Percentiles rank a stretch among this genome's conserved stretches.
Conservation (phyloP, 805 yeast genomes). For the Myxozyma lipomycoides region DNA sequence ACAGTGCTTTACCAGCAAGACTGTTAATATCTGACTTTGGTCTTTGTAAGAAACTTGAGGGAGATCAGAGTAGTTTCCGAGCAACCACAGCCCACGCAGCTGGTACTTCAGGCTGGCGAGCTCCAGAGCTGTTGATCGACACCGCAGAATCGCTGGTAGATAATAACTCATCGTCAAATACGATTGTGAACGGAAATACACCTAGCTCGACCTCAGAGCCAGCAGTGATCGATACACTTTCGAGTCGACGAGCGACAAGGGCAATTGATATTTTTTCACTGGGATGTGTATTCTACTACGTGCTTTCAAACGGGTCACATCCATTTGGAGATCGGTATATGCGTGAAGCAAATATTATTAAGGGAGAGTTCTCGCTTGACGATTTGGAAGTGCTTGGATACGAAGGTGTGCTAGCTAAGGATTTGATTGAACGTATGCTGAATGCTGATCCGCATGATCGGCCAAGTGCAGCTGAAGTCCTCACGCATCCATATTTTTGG, state of each 20-base stretch:
- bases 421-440: constrained; percentile 72
- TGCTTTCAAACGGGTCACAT: constrained; percentile 76
- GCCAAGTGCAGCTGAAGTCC: constrained; percentile 63
- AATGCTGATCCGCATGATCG: constrained; percentile 59
- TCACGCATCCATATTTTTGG: constrained; percentile 93
- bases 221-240: constrained; percentile 40
- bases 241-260: constrained; percentile 64
- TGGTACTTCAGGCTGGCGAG: constrained; percentile 98
- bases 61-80: constrained; percentile 87
- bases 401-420: constrained; percentile 60
- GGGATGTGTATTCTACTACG: constrained; percentile 91
- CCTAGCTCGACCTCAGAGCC: constrained; percentile 35
- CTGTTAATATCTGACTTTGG: constrained; percentile 94
- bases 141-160: constrained; percentile 8
- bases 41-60: constrained; percentile 83
- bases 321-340: constrained; percentile 92
- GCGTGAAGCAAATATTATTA: constrained; percentile 84
- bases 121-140: constrained; percentile 74
- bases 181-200: constrained; percentile 1
- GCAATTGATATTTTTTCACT: constrained; percentile 91
- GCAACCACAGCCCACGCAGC: constrained; percentile 92
- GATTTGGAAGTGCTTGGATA: constrained; percentile 43
- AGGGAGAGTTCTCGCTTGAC: constrained; percentile 53
- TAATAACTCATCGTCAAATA: constrained; percentile 1
- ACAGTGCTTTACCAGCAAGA: constrained; percentile 47